Conservation (phyloP, 2,329 filamentous ascomycete genomes). For the Epichloe typhina region DNA sequence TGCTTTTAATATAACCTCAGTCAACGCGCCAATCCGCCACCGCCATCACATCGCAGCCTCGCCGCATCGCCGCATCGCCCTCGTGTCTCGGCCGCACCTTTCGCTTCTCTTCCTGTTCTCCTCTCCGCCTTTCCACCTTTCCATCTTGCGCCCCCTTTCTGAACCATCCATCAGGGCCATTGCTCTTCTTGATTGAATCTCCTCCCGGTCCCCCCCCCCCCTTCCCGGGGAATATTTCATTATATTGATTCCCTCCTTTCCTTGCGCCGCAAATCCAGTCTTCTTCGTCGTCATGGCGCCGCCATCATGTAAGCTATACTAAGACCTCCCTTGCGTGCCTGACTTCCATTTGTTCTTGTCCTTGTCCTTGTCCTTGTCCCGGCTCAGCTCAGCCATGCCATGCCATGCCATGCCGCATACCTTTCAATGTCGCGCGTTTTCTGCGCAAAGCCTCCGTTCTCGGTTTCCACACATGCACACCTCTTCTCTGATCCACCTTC, state of each 20-base stretch:
- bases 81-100: neutral
- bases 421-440: neutral
- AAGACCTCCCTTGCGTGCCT: slow-evolving; percentile 6
- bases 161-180: too few species aligned
- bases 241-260: too few species aligned
- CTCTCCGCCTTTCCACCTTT: neutral
- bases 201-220: neutral
- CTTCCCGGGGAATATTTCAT: too few species aligned
- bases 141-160: too few species aligned
- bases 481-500: too few species aligned
- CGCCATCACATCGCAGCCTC: slow-evolving; percentile 7
- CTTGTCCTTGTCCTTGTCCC: neutral
- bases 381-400: too few species aligned
- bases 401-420: neutral
- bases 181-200: too few species aligned
- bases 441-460: slow-evolving; percentile 2
- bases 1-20: neutral
- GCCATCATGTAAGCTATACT: slow-evolving; percentile 14
- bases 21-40: neutral
- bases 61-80: slow-evolving; percentile 7
- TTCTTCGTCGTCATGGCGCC: slow-evolving; percentile 13
- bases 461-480: neutral
- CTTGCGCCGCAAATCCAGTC: neutral
- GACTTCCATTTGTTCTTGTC: neutral
- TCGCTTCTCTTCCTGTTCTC: neutral